Evolutionary conservation across 2,329 filamentous ascomycete species (phyloP), one percentile per base, ranked within the genome.

Genomic region (Dactylellina sp.): DNA sequence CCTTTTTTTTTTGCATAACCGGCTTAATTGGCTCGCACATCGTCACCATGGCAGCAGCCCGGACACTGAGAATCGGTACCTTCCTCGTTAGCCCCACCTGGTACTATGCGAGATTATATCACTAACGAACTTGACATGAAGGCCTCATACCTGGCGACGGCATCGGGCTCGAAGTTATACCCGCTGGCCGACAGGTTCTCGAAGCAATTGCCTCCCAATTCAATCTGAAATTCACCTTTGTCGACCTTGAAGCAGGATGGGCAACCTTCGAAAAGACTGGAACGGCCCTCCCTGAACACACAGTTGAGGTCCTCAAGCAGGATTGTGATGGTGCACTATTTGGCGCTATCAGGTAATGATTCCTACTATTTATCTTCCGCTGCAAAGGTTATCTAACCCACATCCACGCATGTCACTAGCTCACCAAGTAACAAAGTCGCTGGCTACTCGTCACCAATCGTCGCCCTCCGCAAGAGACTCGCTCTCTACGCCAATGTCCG

Each of bases 91-190:
- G 24, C 37, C 28, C 53, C 46, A 28, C 14, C 60, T 22, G 1
- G 14, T 18, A 24, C 37, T 11, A 6, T 7, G 4, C 16, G 16
- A 28, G 42, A 40, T 39, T 11, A 39, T 42, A 47, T 25, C 64
- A 9, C 20, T 47, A 57, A 56, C 46, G 39, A 53, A 40, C 18
- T 24, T 14, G n/a, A 76, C 53, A 77, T 35, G 37, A 35, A 96
- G 93, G 93, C 82, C 91, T 98, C 79, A 98, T 99, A 81, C 91
- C 95, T 79, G 95, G 95, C 80, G 95, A 99, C 84, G 95, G 95
- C 83, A 99, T 99, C 83, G 95, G 95, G 83, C 92, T 92, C 81
- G 95, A 99, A 84, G 95, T 99, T 82, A 98, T 99, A 82, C 95
- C 95, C 77, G 91, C 95, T 62, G 95, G 94, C 57, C 91, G 92